phyloP scores from a whole-genome alignment of 345 rosid genomes.

The Eucalyptus marginata region DNA sequence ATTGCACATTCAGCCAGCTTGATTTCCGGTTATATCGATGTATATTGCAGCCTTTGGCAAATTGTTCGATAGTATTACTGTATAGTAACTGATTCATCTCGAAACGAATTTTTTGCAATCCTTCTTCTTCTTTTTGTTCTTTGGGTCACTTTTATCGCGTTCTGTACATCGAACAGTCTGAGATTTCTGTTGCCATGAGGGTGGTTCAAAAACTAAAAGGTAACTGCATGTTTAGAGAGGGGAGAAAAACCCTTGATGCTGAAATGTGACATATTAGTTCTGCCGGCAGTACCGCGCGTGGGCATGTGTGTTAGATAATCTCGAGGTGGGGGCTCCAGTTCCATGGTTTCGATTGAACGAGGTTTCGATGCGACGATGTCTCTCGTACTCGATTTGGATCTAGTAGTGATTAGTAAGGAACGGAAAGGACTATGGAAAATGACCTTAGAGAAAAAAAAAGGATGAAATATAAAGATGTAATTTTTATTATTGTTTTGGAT shows the following conservation, averaged over 20 bases:
- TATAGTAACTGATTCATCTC: background rate
- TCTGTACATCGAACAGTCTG: background rate
- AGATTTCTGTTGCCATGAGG: background rate
- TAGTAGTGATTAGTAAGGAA: no score
- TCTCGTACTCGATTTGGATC: no score
- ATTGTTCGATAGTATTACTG: background rate
- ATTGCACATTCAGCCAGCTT: background rate
- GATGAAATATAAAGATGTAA: background rate
- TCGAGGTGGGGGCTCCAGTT: no score
- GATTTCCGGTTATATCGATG: background rate
- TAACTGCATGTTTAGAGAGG: background rate
- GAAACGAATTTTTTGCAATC: background rate
- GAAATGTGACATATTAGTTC: background rate
- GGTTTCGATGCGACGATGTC: no score
- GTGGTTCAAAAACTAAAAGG: background rate
- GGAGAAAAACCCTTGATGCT: background rate
- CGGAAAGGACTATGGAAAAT: background rate
- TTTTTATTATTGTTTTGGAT: background rate
- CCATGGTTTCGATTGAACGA: no score
- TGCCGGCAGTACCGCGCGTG: background rate
- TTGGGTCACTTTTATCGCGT: background rate
- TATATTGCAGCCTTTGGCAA: background rate
- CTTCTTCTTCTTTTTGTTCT: background rate
- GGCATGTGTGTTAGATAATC: no score
- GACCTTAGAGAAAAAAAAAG: background rate